Evolutionary conservation across 306 rosid genomes (phyloP), one percentile per base, ranked within the genome.

Genomic region (apple (Malus domestica)): DNA sequence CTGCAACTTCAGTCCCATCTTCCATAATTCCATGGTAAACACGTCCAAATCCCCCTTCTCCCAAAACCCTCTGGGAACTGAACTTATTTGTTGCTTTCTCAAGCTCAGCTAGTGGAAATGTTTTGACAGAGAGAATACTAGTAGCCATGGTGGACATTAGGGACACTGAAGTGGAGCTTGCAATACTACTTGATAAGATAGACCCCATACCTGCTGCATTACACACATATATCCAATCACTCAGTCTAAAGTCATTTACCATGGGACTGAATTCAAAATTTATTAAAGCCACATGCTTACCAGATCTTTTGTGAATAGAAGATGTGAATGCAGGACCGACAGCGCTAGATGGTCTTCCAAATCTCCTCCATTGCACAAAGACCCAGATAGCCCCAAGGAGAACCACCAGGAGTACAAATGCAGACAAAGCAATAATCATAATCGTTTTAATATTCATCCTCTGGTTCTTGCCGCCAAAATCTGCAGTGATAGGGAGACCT

Each of bases 21-120:
- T 89, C 93, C 86, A 94, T 79, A 76, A 83, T 85, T 61, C 97
- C 98, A 78, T 6, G 75, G 83, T 89, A 94, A 80, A 94, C 98
- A 52, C 96, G 89, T 45, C 98, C 98, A 86, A 92, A 94, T 80
- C 98, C 98, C 71, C 98, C 97, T 89, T 92, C 98, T 58, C 98
- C 98, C 81, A 94, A 79, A 71, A 94, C 42, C 81, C 92, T 87
- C 81, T 87, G 86, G 70, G 96, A 88, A 80, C 89, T 89, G 81
- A 94, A 94, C 67, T 74, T 84, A 68, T 88, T 85, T 38, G 98
- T 94, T 77, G 98, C 97, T 78, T 88, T 92, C 89, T 87, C 93
- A 79, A 94, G 83, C 86, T 91, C 98, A 9, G 96, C 79, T 79
- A 88, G 87, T 23, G 91, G 42, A 85, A 94, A 92, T 55, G 88